These are phyloP conservation scores for Wakefieldia striispora DNA, from an alignment of 768 basidiomycete species.

Conservation along the genomic window DNA sequence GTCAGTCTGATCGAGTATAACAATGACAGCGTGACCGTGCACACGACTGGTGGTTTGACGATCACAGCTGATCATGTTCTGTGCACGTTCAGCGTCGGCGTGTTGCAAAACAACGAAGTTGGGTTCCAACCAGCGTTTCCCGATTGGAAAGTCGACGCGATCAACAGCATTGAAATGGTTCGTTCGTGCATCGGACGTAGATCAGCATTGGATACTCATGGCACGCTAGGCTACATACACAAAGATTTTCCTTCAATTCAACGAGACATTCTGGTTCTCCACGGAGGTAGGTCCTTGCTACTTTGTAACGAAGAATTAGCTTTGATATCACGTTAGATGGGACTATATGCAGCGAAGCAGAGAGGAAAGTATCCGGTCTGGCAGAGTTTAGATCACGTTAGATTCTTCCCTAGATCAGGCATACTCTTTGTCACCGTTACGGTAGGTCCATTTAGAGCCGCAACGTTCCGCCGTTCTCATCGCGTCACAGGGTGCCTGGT, in stretches of 20 bases:
- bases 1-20: conserved; percentile 49
- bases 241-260: conserved; percentile 66
- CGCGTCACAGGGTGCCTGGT: conserved; percentile 52
- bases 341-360: conserved; percentile 53
- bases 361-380: conserved; percentile 66
- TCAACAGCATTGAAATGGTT: conserved; percentile 61
- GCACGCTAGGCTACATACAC: conserved; percentile 51
- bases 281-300: conserved; percentile 33
- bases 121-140: conserved; percentile 54
- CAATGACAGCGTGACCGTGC: conserved; percentile 44
- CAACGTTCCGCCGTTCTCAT: background rate
- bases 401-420: conserved; percentile 60
- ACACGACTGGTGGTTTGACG: conserved; percentile 40
- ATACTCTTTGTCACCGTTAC: conserved; percentile 36
- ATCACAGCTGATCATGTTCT: conserved; percentile 57
- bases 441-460: conserved; percentile 5
- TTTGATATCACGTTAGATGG: conserved; percentile 27
- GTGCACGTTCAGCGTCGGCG: conserved; percentile 69
- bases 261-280: conserved; percentile 57
- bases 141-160: conserved; percentile 61
- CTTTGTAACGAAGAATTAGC: background rate
- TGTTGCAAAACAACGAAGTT: conserved; percentile 64
- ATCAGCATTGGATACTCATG: background rate
- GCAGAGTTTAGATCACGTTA: conserved; percentile 59
- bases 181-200: background rate